phyloP scores from a whole-genome alignment of 179 eudicot genomes.

The Carnegiea gigantea region DNA sequence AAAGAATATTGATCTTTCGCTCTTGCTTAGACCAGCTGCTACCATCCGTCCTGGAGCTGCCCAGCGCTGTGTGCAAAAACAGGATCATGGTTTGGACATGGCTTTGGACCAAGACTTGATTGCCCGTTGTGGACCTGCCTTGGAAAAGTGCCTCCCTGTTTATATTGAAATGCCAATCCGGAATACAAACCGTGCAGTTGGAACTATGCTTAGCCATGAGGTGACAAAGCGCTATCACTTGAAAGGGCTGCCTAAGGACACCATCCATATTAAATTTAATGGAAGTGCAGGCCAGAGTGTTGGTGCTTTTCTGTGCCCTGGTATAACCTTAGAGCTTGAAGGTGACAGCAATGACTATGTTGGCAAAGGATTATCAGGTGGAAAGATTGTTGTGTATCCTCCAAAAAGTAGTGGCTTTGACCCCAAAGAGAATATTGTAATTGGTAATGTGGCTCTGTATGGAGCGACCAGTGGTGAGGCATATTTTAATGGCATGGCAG shows the following conservation, averaged over 20 bases:
- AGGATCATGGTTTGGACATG: conserved; percentile 95
- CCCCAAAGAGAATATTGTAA: conserved; percentile 94
- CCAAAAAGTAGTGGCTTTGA: conserved; percentile 84
- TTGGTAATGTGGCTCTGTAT: conserved; percentile 96
- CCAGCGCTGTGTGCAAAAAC: conserved; percentile 82
- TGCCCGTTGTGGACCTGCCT: conserved; percentile 56
- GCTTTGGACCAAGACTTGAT: conserved; percentile 79
- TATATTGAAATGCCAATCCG: conserved; percentile 81
- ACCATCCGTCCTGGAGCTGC: conserved; percentile 91
- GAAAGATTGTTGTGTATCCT: conserved; percentile 92
- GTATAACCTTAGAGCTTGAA: conserved; percentile 89
- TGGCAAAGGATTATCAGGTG: conserved; percentile 97
- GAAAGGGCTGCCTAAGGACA: conserved; percentile 75
- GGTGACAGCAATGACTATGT: conserved; percentile 99
- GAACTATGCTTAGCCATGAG: conserved; percentile 98
- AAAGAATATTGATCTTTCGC: conserved; percentile 85
- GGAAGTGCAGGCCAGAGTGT: conserved; percentile 99
- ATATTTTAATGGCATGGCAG: conserved; percentile 98
- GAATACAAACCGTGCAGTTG: conserved; percentile 88
- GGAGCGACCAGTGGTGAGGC: conserved; percentile 96
- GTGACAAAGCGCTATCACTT: conserved; percentile 84
- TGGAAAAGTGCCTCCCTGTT: conserved; percentile 80
- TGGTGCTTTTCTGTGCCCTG: conserved; percentile 98
- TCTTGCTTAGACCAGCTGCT: conserved; percentile 89
- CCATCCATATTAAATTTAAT: conserved; percentile 77